phyloP scores from a whole-genome alignment of 176 grass and related monocot species.

The Bromus sterilis region DNA sequence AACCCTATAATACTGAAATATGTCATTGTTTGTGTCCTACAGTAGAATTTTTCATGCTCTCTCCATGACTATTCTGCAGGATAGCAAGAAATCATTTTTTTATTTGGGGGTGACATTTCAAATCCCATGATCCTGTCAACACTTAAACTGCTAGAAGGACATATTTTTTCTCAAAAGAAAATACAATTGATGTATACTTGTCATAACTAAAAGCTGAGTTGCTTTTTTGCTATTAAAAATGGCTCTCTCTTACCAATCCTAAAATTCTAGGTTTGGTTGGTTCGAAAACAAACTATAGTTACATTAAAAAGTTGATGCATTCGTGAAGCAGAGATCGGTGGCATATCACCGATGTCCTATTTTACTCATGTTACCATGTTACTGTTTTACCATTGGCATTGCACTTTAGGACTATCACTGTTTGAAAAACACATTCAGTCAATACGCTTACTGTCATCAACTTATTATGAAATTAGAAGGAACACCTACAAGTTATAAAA shows the following conservation, averaged over 20 bases:
- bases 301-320: not conserved
- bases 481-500: not conserved
- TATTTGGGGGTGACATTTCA: too few species aligned
- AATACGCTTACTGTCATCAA: not conserved
- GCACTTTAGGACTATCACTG: not conserved
- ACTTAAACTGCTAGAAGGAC: not conserved
- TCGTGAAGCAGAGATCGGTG: not conserved
- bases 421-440: not conserved
- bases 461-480: not conserved
- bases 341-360: not conserved
- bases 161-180: not conserved
- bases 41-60: not conserved
- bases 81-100: too few species aligned
- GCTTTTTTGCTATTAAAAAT: not conserved
- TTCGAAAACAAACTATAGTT: too few species aligned
- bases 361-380: not conserved
- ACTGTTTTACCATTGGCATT: not conserved
- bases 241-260: not conserved
- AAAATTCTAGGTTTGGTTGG: not conserved
- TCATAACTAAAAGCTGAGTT: not conserved
- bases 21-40: not conserved
- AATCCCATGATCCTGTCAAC: too few species aligned
- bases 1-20: not conserved
- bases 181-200: not conserved
- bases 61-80: not conserved